Evolutionary conservation across 306 rosid genomes (phyloP).

Genomic region (Cicer chorassanicum): DNA sequence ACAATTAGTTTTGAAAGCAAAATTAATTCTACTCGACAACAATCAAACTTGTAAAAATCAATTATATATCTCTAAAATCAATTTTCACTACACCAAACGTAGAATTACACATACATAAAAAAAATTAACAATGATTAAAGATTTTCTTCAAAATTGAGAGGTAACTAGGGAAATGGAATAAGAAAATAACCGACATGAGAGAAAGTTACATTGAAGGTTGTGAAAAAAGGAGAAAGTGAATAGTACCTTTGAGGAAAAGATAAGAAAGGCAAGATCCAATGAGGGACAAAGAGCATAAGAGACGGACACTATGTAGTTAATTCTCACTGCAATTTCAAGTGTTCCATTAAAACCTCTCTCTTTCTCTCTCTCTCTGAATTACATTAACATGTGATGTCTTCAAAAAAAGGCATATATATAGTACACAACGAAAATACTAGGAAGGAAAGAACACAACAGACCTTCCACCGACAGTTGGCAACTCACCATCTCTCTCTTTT

Average conservation of each 20-base stretch:
- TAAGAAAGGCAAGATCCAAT: slow-evolving; percentile 78
- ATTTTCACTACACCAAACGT: too few relatives aligned
- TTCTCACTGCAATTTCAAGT: slow-evolving; percentile 39
- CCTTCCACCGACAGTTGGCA: slow-evolving; percentile 52
- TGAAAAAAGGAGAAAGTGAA: background rate
- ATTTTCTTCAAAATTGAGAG: background rate
- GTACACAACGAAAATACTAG: slow-evolving; percentile 33
- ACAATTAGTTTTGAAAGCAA: too few relatives aligned
- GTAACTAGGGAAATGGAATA: too few relatives aligned
- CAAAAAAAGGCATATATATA: slow-evolving; percentile 41
- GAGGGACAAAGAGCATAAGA: slow-evolving; percentile 43
- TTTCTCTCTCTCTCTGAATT: background rate
- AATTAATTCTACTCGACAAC: too few relatives aligned
- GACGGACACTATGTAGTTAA: slow-evolving; percentile 49
- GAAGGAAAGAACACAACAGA: background rate
- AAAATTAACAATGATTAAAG: too few relatives aligned
- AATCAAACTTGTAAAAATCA: too few relatives aligned
- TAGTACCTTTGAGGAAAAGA: slow-evolving; percentile 53
- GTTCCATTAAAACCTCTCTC: slow-evolving; percentile 25
- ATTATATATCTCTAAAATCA: too few relatives aligned
- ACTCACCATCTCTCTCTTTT: slow-evolving; percentile 14
- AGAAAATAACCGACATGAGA: background rate
- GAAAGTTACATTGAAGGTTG: too few relatives aligned
- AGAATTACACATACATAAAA: too few relatives aligned
- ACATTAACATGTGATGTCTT: slow-evolving; percentile 42